phyloP scores from a whole-genome alignment of 441 rosid genomes.

The Mallotus japonicus region DNA sequence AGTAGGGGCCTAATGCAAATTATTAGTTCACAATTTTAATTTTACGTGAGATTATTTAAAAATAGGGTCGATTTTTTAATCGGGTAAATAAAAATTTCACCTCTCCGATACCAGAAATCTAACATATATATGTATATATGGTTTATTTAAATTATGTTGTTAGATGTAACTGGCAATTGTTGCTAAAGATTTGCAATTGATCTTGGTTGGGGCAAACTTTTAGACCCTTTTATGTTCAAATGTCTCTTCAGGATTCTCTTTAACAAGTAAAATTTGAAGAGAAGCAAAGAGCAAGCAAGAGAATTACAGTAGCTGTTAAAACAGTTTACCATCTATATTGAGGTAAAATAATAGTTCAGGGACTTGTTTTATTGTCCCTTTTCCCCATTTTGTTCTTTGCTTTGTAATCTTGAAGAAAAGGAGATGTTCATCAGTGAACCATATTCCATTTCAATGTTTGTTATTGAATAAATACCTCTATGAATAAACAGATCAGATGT shows the following conservation, averaged over 20 bases:
- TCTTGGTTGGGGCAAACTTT: neutral
- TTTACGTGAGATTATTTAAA: too few species aligned
- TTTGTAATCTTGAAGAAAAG: neutral
- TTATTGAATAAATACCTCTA: too few species aligned
- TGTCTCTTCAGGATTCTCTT: slow-evolving; percentile 25
- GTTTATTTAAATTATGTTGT: neutral
- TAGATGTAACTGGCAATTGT: neutral
- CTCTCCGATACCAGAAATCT: too few species aligned
- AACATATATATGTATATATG: too few species aligned
- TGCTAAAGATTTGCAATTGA: neutral
- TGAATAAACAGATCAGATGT: too few species aligned
- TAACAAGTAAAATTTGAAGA: slow-evolving; percentile 28
- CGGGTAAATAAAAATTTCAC: too few species aligned
- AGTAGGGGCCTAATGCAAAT: too few species aligned
- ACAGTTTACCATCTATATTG: neutral
- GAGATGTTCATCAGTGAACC: too few species aligned
- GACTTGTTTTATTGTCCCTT: too few species aligned
- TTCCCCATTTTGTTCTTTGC: neutral
- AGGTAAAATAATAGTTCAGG: neutral
- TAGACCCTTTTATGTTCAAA: neutral
- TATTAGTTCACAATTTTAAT: too few species aligned
- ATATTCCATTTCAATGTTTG: too few species aligned
- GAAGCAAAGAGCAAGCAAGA: slow-evolving; percentile 9
- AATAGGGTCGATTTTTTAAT: too few species aligned
- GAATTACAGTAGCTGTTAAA: neutral